These are phyloP conservation scores for Dactylellina leptospora DNA, from an alignment of 2,329 filamentous ascomycete species.

Conservation along the genomic window DNA sequence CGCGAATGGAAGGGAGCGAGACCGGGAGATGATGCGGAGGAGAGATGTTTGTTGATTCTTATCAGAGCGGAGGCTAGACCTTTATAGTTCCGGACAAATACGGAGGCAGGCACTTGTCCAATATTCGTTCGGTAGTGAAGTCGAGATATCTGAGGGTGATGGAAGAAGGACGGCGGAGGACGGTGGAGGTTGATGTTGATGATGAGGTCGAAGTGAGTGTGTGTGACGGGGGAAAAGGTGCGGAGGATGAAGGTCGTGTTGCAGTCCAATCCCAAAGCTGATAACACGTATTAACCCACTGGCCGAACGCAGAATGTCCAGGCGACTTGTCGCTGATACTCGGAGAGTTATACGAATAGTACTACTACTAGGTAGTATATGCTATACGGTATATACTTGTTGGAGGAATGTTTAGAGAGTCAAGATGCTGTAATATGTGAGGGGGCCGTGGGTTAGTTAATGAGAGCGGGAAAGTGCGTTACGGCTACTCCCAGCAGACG, in stretches of 20 bases:
- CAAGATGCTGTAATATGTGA: slow-evolving; percentile 26
- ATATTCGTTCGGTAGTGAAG: slow-evolving; percentile 1
- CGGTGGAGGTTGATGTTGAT: slow-evolving; percentile 1
- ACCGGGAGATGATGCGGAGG: slow-evolving; percentile 5
- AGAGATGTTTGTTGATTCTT: slow-evolving; percentile 7
- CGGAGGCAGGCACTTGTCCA: background rate
- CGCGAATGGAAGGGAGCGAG: slow-evolving; percentile 10
- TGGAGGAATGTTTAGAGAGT: background rate
- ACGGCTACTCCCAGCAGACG: slow-evolving; percentile 22
- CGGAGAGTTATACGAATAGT: slow-evolving; percentile 36
- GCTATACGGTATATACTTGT: background rate
- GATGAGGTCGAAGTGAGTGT: background rate
- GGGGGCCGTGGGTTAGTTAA: slow-evolving; percentile 42
- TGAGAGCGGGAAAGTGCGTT: slow-evolving; percentile 45
- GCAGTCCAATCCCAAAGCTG: slow-evolving; percentile 23
- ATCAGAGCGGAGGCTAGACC: background rate
- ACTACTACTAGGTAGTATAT: too few species aligned
- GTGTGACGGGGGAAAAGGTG: background rate
- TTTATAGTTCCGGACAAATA: background rate
- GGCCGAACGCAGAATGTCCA: slow-evolving; percentile 40
- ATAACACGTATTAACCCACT: slow-evolving; percentile 44
- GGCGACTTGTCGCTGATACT: slow-evolving; percentile 37
- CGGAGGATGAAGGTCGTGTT: background rate
- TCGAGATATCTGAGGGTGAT: background rate
- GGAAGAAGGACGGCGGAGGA: background rate